Evolutionary conservation across 2,329 filamentous ascomycete species (phyloP).

Genomic region (Aspergillus transmontanensis): DNA sequence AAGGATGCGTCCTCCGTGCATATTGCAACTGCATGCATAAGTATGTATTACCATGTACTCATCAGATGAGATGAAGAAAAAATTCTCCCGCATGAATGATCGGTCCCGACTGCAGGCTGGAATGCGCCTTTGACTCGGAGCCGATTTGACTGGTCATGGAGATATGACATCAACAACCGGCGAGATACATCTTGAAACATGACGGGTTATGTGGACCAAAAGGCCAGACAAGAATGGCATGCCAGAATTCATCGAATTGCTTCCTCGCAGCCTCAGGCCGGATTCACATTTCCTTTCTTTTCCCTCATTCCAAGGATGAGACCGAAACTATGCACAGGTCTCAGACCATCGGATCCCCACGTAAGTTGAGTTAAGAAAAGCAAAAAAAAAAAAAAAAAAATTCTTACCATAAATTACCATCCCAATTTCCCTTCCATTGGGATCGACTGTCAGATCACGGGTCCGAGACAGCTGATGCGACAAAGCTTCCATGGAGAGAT

Average conservation of each 20-base stretch:
- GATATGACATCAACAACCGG: neutral
- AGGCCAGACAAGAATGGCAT: neutral
- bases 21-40: slow-evolving; percentile 3
- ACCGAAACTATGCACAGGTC: neutral
- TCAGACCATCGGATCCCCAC: slow-evolving; percentile 8
- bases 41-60: slow-evolving; percentile 2
- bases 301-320: neutral
- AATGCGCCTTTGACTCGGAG: neutral
- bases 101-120: neutral
- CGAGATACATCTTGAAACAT: neutral
- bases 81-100: slow-evolving; percentile 4
- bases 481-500: neutral
- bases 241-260: neutral
- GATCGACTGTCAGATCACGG: slow-evolving; percentile 22
- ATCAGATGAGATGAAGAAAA: slow-evolving; percentile 4
- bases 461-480: slow-evolving; percentile 8
- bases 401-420: slow-evolving; percentile 1
- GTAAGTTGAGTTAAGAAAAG: neutral
- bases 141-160: slow-evolving; percentile 5
- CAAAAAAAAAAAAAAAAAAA: neutral
- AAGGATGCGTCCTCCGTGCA: slow-evolving; percentile 2
- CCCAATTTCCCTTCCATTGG: slow-evolving; percentile 18
- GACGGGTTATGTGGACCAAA: neutral
- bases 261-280: neutral
- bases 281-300: neutral